Evolutionary conservation across 2,329 filamentous ascomycete genomes (phyloP), one percentile per base, ranked within the genome.

Genomic region (Diplocarpon rosae): DNA sequence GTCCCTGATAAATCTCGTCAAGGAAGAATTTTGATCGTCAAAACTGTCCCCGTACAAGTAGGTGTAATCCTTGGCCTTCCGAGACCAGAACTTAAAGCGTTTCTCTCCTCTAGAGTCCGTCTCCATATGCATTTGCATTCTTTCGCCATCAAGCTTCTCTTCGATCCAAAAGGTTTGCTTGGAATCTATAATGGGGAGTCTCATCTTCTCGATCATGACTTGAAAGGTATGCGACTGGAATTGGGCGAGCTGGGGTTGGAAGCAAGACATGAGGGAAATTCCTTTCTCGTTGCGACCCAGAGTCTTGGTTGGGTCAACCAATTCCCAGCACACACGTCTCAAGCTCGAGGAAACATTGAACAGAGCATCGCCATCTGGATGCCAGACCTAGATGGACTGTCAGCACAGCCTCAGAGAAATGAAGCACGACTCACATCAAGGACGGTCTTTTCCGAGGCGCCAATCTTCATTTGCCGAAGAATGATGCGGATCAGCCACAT

Each of bases 401-500:
- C 42, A 14, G 32, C 7, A 12, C 27, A 8, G 27, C 39, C 15
- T 17, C 16, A 11, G 28, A 39, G 30, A 9, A 17, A 10, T 6
- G 34, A 28, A 10, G 39, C 14, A 10, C 9, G 12, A 51, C 55
- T 44, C 36, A 59, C 57, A 29, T 89, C 76, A 44, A 98, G 75
- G 46, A 96, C 76, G 0, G 89, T 95, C 65, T 83, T 87, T 64
- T 95, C 89, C 0, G 87, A 89, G 11, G 89, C 88, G 27, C 78
- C 77, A 2, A 82, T 69, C 57, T 75, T 79, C 75, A 81, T 79
- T 56, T 80, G 85, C 49, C 85, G 85, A 24, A 96, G 69, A 37
- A 98, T 83, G 57, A 98, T 95, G 12, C 90, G 83, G 50, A 98
- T 86, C 44, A 96, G 69, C 92, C 92, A 98, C 68, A 85, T 82